phyloP scores from a whole-genome alignment of 2,329 filamentous ascomycete genomes.

The Scedosporium minutisporum region DNA sequence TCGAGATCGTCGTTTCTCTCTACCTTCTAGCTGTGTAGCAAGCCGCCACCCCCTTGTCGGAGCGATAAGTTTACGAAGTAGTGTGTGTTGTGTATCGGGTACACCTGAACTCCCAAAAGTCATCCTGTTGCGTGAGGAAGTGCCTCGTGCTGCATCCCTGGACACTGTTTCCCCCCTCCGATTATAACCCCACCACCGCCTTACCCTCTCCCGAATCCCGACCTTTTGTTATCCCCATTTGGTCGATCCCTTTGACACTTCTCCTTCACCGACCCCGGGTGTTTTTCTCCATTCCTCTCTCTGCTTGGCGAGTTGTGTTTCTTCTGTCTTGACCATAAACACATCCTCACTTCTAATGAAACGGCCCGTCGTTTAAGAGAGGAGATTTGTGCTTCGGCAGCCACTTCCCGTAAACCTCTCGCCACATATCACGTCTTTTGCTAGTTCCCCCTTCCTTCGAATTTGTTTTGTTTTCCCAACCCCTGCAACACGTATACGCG shows the following conservation, averaged over 20 bases:
- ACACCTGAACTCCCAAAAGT: neutral
- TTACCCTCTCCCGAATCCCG: neutral
- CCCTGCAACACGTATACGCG: neutral
- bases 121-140: neutral
- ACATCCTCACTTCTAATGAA: slow-evolving; percentile 1
- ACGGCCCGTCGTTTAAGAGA: slow-evolving; percentile 1
- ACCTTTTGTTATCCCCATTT: neutral
- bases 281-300: neutral
- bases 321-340: neutral
- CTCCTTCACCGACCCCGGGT: neutral
- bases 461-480: neutral
- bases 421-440: neutral
- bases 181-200: slow-evolving; percentile 1
- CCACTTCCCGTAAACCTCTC: neutral
- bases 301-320: neutral
- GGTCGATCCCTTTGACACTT: neutral
- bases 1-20: neutral
- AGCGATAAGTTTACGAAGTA: neutral
- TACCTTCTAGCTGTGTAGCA: neutral
- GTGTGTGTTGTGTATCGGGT: neutral
- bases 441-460: neutral
- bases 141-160: neutral
- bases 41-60: neutral
- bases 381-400: neutral
- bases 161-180: neutral